A percentile compares a stretch with the other conserved stretches of the same genome.
Conservation (phyloP, 2,329 filamentous ascomycete genomes). For the Trichoderma pleuroti region DNA sequence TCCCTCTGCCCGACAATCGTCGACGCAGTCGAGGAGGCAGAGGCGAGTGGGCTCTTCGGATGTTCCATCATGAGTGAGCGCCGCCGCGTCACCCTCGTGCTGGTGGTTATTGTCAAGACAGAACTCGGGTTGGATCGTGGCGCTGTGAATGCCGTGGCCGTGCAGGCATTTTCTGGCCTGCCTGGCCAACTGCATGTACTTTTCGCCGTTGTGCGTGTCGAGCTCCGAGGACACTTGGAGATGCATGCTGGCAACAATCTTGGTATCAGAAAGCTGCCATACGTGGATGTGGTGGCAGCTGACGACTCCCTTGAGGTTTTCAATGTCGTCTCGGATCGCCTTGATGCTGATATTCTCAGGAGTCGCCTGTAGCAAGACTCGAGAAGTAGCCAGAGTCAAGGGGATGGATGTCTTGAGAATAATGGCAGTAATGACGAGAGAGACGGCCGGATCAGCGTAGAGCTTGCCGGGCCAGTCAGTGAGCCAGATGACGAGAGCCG, state of each 20-base stretch:
- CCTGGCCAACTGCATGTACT: conserved; percentile 87
- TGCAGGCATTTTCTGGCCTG: conserved; percentile 85
- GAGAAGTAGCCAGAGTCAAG: conserved; percentile 72
- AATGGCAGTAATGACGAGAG: conserved; percentile 84
- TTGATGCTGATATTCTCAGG: conserved; percentile 83
- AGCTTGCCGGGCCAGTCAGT: conserved; percentile 75
- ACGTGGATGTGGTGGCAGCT: conserved; percentile 96
- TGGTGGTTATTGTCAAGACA: conserved; percentile 50
- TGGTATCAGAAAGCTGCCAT: conserved; percentile 95
- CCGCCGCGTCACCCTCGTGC: conserved; percentile 36
- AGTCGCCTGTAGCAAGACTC: conserved; percentile 91
- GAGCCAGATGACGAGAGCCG: conserved; percentile 87
- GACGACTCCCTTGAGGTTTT: conserved; percentile 76
- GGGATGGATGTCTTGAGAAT: conserved; percentile 72
- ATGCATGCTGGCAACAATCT: conserved; percentile 89
- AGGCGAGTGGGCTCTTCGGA: conserved; percentile 30
- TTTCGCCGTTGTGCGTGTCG: conserved; percentile 69
- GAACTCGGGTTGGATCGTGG: conserved; percentile 95
- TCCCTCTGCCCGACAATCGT: conserved; percentile 36
- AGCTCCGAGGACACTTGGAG: conserved; percentile 90
- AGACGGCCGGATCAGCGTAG: conserved; percentile 90
- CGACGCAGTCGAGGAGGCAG: conserved; percentile 48
- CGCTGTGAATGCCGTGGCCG: conserved; percentile 92
- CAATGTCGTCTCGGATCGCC: conserved; percentile 89
- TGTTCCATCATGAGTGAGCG: conserved; percentile 36